Evolutionary conservation across 2,329 filamentous ascomycete species (phyloP), one percentile per base, ranked within the genome.

Genomic region (Aspergillus sp.): DNA sequence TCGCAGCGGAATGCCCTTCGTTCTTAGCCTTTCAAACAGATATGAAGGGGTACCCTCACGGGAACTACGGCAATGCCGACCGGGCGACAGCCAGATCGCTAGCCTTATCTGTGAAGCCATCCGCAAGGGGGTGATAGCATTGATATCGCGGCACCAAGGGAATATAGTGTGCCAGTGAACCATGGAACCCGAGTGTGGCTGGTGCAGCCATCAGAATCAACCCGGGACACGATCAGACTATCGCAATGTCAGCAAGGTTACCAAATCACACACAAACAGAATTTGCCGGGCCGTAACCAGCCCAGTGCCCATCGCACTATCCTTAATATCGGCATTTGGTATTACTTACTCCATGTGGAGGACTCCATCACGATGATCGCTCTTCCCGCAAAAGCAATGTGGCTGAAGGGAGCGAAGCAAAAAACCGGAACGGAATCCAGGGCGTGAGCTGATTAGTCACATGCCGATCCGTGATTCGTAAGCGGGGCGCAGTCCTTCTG

Each of bases 391-490:
- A 5, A 57, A 41, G 38, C 47, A 57, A 39, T 58, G 55, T 58
- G 55, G 55, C 55, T 58, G 47, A 15, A 45, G 47, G 55, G 32
- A 57, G 19, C 36, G 45, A 38, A 28, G 2, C 32, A 36, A 36
- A 32, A 36, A 36, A 36, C 32, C 32, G 32, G 32, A 28, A 23
- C 25, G 45, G 23, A 49, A 52, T 28, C 41, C 41, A 32, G 39
- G 55, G 48, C 17, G 30, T 49, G 45, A 30, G 45, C 30, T 23
- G 55, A 51, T 58, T 58, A 58, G 55, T 58, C 47, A 52, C 49
- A 58, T 58, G 55, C 36, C 55, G 55, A 58, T 58, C 55, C 2
- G 21, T 23, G 45, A 49, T 49, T 49, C 45, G 45, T 49, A 45
- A 45, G 41, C 41, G 21, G 32, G 32, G 32, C 32, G 32, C 32